Evolutionary conservation across 23 red algal genomes (phyloP).

Genomic region (Gracilariopsis chorda): DNA sequence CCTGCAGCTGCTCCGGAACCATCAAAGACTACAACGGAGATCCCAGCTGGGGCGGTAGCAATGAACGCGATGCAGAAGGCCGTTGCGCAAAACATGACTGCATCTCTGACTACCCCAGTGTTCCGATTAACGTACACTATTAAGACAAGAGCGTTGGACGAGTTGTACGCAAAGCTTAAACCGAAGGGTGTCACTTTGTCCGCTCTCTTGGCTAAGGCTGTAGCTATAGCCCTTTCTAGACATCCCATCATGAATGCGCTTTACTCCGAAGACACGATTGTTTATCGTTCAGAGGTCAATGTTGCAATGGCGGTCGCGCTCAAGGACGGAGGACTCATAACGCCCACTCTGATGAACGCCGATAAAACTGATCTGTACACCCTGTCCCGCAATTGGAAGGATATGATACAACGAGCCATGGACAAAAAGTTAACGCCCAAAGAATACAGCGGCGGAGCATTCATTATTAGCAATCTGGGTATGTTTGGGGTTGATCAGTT

Average conservation of each 20-base stretch:
- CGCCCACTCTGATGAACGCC: constrained; percentile 80
- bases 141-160: constrained; percentile 87
- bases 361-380: constrained; percentile 86
- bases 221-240: constrained; percentile 64
- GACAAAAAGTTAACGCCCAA: constrained; percentile 83
- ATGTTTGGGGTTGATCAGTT: constrained; percentile 97
- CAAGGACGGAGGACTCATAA: constrained; percentile 92
- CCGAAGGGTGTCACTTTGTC: constrained; percentile 96
- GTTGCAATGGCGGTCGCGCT: constrained; percentile 95
- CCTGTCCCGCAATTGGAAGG: constrained; percentile 88
- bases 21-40: constrained; percentile 7
- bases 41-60: constrained; percentile 78
- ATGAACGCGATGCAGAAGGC: constrained; percentile 98
- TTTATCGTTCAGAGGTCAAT: constrained; percentile 80
- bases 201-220: constrained; percentile 91
- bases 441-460: constrained; percentile 87
- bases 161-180: constrained; percentile 86
- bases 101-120: constrained; percentile 79
- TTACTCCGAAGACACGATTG: constrained; percentile 72
- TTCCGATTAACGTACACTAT: constrained; percentile 91
- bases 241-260: constrained; percentile 96
- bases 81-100: constrained; percentile 96
- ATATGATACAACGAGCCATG: constrained; percentile 84
- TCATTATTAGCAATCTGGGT: constrained; percentile 93
- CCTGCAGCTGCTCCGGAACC: not conserved